Conservation (phyloP, 257 asterid species). For the Ilex aquifolium region DNA sequence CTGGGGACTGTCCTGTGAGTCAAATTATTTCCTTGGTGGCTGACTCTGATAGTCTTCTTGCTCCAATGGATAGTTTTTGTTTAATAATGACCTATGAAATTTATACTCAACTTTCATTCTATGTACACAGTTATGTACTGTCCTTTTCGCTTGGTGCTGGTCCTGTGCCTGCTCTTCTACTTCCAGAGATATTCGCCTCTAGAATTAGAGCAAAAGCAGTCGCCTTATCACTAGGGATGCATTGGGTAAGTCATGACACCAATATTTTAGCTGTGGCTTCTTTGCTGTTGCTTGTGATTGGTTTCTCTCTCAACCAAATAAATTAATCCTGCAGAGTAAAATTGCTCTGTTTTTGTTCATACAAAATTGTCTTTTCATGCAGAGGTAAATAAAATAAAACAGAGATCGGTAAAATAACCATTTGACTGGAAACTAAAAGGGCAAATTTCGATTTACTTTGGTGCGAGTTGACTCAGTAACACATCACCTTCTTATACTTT, state of each 20-base stretch:
- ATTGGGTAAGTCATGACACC: conserved; percentile 61
- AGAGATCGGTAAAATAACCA: too few relatives aligned
- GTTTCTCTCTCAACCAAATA: not conserved
- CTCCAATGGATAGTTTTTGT: conserved; percentile 4
- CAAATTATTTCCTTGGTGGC: conserved; percentile 11
- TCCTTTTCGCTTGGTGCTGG: conserved; percentile 99
- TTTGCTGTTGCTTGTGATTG: not conserved
- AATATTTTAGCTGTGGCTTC: not conserved
- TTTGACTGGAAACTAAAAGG: too few relatives aligned
- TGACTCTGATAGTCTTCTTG: conserved; percentile 4
- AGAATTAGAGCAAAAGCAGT: conserved; percentile 95
- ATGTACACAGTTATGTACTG: conserved; percentile 56
- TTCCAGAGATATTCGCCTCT: conserved; percentile 82
- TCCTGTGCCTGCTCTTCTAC: conserved; percentile 97
- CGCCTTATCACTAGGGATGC: conserved; percentile 83
- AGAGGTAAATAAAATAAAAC: too few relatives aligned
- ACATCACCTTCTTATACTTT: too few relatives aligned
- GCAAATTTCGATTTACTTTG: too few relatives aligned
- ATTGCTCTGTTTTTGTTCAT: too few relatives aligned
- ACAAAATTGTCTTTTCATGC: too few relatives aligned
- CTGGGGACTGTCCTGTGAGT: conserved; percentile 86
- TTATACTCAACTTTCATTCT: not conserved
- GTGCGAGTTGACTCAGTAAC: too few relatives aligned
- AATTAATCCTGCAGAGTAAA: too few relatives aligned
- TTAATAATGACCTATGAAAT: conserved; percentile 1